Conservation (phyloP, 2,329 filamentous ascomycete species). For the Clonostachys rhizophaga region DNA sequence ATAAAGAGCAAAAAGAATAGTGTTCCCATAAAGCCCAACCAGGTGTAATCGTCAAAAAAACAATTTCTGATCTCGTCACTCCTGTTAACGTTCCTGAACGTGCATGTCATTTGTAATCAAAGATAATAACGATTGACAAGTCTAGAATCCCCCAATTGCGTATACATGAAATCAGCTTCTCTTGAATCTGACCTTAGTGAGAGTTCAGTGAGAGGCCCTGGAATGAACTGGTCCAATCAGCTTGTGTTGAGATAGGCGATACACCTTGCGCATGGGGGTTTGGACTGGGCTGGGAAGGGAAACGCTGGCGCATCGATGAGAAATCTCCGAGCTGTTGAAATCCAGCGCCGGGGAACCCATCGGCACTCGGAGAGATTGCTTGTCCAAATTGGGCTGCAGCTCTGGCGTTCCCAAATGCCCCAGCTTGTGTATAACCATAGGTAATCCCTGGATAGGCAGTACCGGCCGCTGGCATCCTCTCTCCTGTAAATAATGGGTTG, state of each 20-base stretch:
- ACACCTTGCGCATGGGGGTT: conserved; percentile 27
- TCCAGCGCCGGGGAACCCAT: conserved; percentile 18
- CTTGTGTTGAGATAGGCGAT: conserved; percentile 35
- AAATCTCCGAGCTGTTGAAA: conserved; percentile 35
- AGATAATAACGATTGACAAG: background rate
- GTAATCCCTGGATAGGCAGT: conserved; percentile 25
- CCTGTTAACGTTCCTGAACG: background rate
- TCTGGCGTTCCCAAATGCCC: conserved; percentile 24
- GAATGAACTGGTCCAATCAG: conserved; percentile 61
- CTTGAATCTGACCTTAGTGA: conserved; percentile 23
- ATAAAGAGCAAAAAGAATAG: background rate
- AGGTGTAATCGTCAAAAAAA: too few species aligned
- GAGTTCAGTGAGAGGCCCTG: conserved; percentile 70
- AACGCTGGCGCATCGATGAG: conserved; percentile 39
- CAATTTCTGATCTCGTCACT: too few species aligned
- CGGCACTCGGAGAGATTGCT: conserved; percentile 16
- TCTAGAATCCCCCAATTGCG: too few species aligned
- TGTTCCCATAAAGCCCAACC: background rate
- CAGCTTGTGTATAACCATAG: conserved; percentile 25
- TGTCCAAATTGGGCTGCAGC: conserved; percentile 18
- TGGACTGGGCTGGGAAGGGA: conserved; percentile 29
- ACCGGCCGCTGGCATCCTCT: conserved; percentile 2
- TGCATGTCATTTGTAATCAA: background rate
- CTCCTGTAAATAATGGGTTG: conserved; percentile 24
- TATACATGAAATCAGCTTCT: too few species aligned